Evolutionary conservation across 2,329 filamentous ascomycete genomes (phyloP).

Genomic region (Phaeosphaeria sp.): DNA sequence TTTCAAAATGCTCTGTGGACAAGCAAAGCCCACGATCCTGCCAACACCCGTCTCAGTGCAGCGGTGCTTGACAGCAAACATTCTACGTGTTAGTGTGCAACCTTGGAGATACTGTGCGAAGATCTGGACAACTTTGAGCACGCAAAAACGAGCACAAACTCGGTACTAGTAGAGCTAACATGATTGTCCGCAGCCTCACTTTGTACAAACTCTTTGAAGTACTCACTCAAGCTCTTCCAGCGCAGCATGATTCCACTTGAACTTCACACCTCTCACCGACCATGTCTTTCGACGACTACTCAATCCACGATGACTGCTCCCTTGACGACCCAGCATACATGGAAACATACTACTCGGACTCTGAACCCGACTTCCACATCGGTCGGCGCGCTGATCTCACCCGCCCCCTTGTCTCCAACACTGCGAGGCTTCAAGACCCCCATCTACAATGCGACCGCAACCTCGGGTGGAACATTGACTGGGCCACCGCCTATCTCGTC

Average conservation of each 20-base stretch:
- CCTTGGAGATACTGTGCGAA: not conserved
- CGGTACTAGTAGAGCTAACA: not conserved
- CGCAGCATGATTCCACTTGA: not conserved
- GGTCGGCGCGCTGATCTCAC: not conserved
- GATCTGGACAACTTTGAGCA: not conserved
- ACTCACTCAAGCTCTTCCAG: not conserved
- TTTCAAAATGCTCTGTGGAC: not conserved
- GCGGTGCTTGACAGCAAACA: not conserved
- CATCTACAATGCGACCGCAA: constrained; percentile 25
- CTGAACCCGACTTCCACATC: constrained; percentile 21
- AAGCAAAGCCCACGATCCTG: not conserved
- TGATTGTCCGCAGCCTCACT: not conserved
- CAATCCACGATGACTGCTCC: not conserved
- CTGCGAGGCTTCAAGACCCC: constrained; percentile 28
- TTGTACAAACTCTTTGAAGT: not conserved
- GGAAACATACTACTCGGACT: constrained; percentile 20
- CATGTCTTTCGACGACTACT: not conserved
- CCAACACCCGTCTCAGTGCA: not conserved
- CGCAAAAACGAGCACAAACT: not conserved
- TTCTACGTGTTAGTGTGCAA: not conserved
- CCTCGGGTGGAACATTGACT: constrained; percentile 51
- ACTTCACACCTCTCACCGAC: not conserved
- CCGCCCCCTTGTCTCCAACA: not conserved
- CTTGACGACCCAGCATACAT: constrained; percentile 1
- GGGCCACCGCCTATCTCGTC: constrained; percentile 50